phyloP scores from a whole-genome alignment of 2,329 filamentous ascomycete species.

The Fusarium neocosmosporiellum region DNA sequence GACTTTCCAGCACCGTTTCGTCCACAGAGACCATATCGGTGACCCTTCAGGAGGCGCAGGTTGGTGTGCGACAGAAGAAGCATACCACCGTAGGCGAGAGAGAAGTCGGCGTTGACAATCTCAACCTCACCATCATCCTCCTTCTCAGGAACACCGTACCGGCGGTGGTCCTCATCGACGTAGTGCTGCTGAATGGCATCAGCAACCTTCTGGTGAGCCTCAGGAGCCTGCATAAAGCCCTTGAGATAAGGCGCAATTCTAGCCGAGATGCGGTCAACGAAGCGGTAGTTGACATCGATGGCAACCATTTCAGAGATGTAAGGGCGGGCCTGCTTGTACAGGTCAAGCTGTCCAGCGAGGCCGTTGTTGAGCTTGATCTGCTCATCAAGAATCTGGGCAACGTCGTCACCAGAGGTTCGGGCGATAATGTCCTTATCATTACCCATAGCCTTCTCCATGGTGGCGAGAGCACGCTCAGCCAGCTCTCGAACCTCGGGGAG shows the following conservation, averaged over 20 bases:
- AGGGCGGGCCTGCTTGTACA: slow-evolving; percentile 74
- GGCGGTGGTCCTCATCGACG: slow-evolving; percentile 85
- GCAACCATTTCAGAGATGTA: slow-evolving; percentile 89
- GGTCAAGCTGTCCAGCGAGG: slow-evolving; percentile 66
- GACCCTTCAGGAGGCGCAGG: slow-evolving; percentile 91
- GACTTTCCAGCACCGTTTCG: slow-evolving; percentile 98
- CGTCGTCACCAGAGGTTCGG: slow-evolving; percentile 77
- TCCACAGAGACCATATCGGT: slow-evolving; percentile 96
- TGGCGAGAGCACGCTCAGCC: slow-evolving; percentile 81
- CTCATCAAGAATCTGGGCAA: slow-evolving; percentile 78
- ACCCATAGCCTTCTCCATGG: slow-evolving; percentile 95
- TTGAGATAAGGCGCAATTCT: slow-evolving; percentile 81
- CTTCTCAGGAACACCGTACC: slow-evolving; percentile 84
- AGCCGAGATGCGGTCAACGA: slow-evolving; percentile 76
- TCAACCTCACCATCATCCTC: slow-evolving; percentile 93
- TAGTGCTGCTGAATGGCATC: slow-evolving; percentile 82
- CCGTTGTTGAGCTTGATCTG: slow-evolving; percentile 79
- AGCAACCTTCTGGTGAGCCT: slow-evolving; percentile 72
- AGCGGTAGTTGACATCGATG: slow-evolving; percentile 87
- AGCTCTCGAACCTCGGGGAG: slow-evolving; percentile 95
- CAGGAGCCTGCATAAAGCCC: slow-evolving; percentile 71
- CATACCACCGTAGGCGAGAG: slow-evolving; percentile 97
- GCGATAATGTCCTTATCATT: slow-evolving; percentile 74
- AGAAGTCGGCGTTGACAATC: slow-evolving; percentile 98
- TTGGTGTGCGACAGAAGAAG: slow-evolving; percentile 96